Conservation (phyloP, 192 early-diverging fungal genomes). For the Umbelopsis sp. region DNA sequence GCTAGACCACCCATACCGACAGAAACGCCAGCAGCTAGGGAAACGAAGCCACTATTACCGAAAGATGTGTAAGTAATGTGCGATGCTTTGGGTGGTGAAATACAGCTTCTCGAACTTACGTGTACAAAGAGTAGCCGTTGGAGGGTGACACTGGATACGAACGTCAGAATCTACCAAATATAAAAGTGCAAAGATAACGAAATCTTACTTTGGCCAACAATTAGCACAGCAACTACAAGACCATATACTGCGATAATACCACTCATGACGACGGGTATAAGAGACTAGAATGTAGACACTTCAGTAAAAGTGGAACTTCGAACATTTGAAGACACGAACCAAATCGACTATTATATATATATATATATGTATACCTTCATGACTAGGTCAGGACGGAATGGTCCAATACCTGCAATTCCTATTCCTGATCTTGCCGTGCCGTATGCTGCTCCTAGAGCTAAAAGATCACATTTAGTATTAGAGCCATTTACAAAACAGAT, state of each 20-base stretch:
- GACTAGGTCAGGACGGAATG: conserved; percentile 90
- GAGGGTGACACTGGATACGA: conserved; percentile 31
- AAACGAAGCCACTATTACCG: conserved; percentile 75
- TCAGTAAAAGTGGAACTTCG: background rate
- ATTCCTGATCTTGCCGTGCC: conserved; percentile 98
- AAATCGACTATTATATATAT: background rate
- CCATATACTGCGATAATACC: conserved; percentile 99
- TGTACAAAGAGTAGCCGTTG: conserved; percentile 38
- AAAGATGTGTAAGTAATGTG: background rate
- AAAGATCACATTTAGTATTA: too few species aligned
- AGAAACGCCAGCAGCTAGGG: conserved; percentile 89
- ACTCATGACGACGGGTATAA: conserved; percentile 98
- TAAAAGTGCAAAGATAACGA: conserved; percentile 28
- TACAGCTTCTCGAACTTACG: conserved; percentile 33
- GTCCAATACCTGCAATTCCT: conserved; percentile 93
- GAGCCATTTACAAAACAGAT: too few species aligned
- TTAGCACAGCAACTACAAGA: conserved; percentile 92
- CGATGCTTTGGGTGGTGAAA: background rate
- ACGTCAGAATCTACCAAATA: background rate
- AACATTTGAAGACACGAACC: background rate
- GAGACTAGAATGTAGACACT: conserved; percentile 40
- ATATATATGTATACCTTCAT: conserved; percentile 81
- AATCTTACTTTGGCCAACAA: conserved; percentile 73
- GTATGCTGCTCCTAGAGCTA: conserved; percentile 94
- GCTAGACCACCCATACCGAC: conserved; percentile 92